Evolutionary conservation across 2,329 filamentous ascomycete species (phyloP).

Genomic region (Ophidiomyces ophidiicola): DNA sequence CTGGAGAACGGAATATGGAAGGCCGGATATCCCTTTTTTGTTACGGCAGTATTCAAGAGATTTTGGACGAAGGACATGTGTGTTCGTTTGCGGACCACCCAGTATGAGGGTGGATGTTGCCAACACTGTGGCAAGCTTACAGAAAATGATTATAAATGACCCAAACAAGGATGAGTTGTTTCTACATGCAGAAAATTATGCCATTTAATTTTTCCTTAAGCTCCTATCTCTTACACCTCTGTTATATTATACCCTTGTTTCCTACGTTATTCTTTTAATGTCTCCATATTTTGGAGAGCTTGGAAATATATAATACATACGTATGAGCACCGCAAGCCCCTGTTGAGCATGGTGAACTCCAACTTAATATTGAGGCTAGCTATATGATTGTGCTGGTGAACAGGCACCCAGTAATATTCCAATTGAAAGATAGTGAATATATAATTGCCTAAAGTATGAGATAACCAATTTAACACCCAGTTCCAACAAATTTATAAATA

Average conservation of each 20-base stretch:
- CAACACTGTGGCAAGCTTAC: conserved; percentile 69
- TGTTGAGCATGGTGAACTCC: too few species aligned
- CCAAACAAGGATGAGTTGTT: conserved; percentile 77
- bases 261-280: neutral
- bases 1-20: conserved; percentile 85
- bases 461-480: neutral
- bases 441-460: too few species aligned
- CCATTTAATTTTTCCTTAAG: conserved; percentile 52
- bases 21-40: conserved; percentile 78
- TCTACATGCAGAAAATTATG: conserved; percentile 90
- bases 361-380: too few species aligned
- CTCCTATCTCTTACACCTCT: neutral
- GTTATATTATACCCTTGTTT: neutral
- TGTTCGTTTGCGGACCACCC: conserved; percentile 85
- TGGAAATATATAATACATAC: too few species aligned
- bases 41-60: conserved; percentile 67
- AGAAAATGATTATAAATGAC: conserved; percentile 71
- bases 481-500: conserved; percentile 12
- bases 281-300: too few species aligned
- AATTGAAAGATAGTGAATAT: too few species aligned
- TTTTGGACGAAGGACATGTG: conserved; percentile 71
- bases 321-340: too few species aligned
- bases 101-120: conserved; percentile 78
- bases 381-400: too few species aligned
- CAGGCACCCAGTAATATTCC: neutral